Evolutionary conservation across 495 filamentous ascomycete genomes (phyloP).

Genomic region (Talaromyces proteolyticus): DNA sequence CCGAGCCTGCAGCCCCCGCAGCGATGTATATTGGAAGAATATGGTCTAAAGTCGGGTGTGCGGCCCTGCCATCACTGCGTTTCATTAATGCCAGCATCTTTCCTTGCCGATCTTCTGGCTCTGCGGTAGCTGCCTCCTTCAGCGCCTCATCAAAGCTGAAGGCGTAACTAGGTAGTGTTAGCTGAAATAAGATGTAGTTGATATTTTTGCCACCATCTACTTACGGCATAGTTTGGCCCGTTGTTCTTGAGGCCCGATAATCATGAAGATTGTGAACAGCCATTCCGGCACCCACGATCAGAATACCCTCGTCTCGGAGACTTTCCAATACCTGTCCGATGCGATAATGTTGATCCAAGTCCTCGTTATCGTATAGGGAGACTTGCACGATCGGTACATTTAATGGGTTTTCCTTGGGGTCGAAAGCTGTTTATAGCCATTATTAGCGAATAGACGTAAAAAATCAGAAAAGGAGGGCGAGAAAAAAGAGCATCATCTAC

Average conservation of each 20-base stretch:
- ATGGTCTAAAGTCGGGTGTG: slow-evolving; percentile 80
- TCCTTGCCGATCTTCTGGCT: slow-evolving; percentile 49
- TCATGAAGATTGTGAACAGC: slow-evolving; percentile 82
- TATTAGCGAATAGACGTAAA: slow-evolving; percentile 8
- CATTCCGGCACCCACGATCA: slow-evolving; percentile 80
- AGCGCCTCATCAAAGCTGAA: slow-evolving; percentile 73
- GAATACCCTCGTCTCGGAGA: slow-evolving; percentile 66
- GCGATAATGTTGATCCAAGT: slow-evolving; percentile 62
- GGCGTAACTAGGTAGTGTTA: slow-evolving; percentile 36
- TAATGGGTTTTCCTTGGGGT: slow-evolving; percentile 67
- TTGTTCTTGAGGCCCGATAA: slow-evolving; percentile 37
- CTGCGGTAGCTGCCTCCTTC: slow-evolving; percentile 56
- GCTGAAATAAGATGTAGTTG: neutral
- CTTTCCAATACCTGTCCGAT: slow-evolving; percentile 63
- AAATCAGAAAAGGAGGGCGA: slow-evolving; percentile 11
- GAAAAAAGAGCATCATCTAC: slow-evolving; percentile 26
- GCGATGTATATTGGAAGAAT: slow-evolving; percentile 72
- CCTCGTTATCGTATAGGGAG: slow-evolving; percentile 64
- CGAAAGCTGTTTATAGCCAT: slow-evolving; percentile 46
- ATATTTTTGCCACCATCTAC: neutral
- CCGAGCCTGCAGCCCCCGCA: slow-evolving; percentile 62
- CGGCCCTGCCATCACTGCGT: slow-evolving; percentile 62
- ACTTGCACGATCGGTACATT: slow-evolving; percentile 77
- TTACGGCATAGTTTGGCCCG: slow-evolving; percentile 43
- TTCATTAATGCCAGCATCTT: slow-evolving; percentile 55